Evolutionary conservation across 768 basidiomycete genomes (phyloP).

Genomic region (Suillus spraguei): DNA sequence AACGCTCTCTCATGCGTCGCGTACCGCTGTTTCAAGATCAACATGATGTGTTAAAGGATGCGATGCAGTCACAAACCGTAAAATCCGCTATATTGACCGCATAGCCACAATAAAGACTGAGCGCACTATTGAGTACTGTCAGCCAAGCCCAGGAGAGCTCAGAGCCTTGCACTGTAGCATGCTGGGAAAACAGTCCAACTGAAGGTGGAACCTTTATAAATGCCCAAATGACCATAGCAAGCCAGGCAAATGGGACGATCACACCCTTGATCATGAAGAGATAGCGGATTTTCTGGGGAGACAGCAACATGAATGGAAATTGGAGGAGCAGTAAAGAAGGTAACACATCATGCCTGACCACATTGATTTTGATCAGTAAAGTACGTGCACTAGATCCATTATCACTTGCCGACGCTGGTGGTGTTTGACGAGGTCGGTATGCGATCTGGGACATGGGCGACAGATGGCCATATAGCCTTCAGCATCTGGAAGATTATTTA

Average conservation of each 20-base stretch:
- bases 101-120: slow-evolving; percentile 74
- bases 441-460: slow-evolving; percentile 63
- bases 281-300: slow-evolving; percentile 76
- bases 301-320: slow-evolving; percentile 73
- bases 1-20: slow-evolving; percentile 65
- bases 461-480: slow-evolving; percentile 82
- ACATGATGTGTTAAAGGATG: slow-evolving; percentile 14
- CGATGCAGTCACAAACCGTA: slow-evolving; percentile 41
- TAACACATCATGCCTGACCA: slow-evolving; percentile 68
- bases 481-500: slow-evolving; percentile 51
- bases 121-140: slow-evolving; percentile 69
- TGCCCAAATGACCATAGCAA: slow-evolving; percentile 81
- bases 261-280: slow-evolving; percentile 73
- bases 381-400: background rate
- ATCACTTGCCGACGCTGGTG: slow-evolving; percentile 55
- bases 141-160: slow-evolving; percentile 79
- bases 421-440: slow-evolving; percentile 60
- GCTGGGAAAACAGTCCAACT: slow-evolving; percentile 58
- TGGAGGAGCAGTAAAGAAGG: slow-evolving; percentile 77
- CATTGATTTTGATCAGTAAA: background rate
- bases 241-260: slow-evolving; percentile 63
- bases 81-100: slow-evolving; percentile 88
- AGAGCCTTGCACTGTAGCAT: slow-evolving; percentile 53
- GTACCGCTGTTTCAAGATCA: slow-evolving; percentile 54
- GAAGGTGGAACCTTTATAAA: slow-evolving; percentile 65